Conservation (phyloP, 257 asterid species). For the Coffea eugenioides region DNA sequence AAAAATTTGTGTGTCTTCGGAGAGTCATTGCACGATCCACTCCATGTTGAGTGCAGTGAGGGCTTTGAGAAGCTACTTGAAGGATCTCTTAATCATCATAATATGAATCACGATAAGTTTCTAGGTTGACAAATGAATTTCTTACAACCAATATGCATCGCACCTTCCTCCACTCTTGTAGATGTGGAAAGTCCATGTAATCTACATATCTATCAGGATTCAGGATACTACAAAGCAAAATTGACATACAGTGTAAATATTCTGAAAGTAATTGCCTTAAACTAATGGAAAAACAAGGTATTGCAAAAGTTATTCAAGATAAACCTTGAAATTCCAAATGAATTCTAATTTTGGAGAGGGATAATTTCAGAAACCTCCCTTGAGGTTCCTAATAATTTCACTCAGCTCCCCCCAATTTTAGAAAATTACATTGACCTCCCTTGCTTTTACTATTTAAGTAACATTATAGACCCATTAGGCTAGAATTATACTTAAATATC, state of each 20-base stretch:
- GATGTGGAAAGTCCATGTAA: conserved; percentile 53
- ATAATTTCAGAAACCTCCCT: too few species aligned
- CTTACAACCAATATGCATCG: conserved; percentile 49
- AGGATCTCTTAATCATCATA: conserved; percentile 70
- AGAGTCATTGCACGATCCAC: conserved; percentile 21
- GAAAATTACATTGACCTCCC: too few species aligned
- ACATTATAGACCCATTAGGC: too few species aligned
- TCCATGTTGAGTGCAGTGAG: conserved; percentile 53
- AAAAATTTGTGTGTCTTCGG: neutral
- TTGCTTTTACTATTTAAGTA: too few species aligned
- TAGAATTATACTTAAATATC: too few species aligned
- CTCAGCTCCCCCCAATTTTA: too few species aligned
- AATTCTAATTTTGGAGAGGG: too few species aligned
- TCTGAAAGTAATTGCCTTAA: too few species aligned
- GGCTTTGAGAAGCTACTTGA: conserved; percentile 58
- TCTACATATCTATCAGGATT: conserved; percentile 58
- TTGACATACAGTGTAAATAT: neutral
- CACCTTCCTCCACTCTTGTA: conserved; percentile 84
- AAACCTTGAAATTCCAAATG: too few species aligned
- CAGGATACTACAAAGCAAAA: conserved; percentile 57
- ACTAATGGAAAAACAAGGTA: too few species aligned
- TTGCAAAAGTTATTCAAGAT: too few species aligned
- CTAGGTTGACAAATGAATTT: conserved; percentile 49
- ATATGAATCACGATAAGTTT: conserved; percentile 64
- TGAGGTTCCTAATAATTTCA: too few species aligned